Conservation (phyloP, 805 yeast species). For the Zygotorulaspora florentina region DNA sequence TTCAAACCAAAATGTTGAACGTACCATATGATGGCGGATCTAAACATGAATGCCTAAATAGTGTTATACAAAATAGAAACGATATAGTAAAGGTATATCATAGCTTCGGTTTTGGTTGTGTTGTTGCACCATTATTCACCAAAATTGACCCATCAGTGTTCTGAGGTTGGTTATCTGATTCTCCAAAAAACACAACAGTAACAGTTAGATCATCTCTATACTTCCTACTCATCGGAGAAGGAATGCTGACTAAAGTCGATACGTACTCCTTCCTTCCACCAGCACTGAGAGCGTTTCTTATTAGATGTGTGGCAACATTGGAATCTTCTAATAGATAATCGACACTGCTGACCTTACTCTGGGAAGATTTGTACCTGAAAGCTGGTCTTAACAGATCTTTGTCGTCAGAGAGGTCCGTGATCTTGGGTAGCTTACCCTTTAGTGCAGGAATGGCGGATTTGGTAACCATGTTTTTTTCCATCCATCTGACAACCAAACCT, state of each 20-base stretch:
- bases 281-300: conserved; percentile 88
- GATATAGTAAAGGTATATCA: conserved; percentile 3
- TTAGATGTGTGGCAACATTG: conserved; percentile 88
- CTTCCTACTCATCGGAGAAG: conserved; percentile 84
- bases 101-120: conserved; percentile 26
- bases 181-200: conserved; percentile 90
- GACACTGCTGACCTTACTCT: conserved; percentile 22
- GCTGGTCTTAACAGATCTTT: conserved; percentile 64
- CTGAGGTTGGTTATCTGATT: conserved; percentile 31
- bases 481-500: conserved; percentile 89
- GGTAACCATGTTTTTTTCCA: conserved; percentile 51
- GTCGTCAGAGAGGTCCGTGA: conserved; percentile 57
- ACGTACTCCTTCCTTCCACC: conserved; percentile 85
- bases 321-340: conserved; percentile 69
- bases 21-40: too few relatives aligned
- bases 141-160: conserved; percentile 20
- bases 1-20: background rate
- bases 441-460: conserved; percentile 9
- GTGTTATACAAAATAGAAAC: background rate
- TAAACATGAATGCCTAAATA: background rate
- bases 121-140: conserved; percentile 26
- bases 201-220: conserved; percentile 96
- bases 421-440: conserved; percentile 51
- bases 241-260: conserved; percentile 82
- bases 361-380: conserved; percentile 49